phyloP scores from a whole-genome alignment of 108 stramenopile species.

The Mediolabrus comicus region DNA sequence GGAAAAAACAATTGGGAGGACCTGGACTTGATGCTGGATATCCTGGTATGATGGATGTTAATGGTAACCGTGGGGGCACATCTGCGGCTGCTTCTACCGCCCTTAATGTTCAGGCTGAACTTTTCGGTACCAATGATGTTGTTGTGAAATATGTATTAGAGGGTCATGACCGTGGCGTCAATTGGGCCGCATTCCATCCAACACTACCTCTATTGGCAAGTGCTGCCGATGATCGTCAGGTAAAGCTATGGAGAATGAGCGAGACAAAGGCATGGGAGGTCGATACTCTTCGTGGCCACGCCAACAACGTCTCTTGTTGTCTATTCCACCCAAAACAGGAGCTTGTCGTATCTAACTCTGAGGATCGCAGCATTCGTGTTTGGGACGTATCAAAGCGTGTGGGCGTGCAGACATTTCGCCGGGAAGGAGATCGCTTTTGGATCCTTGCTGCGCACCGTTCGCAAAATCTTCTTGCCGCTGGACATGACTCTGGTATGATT shows the following conservation, averaged over 20 bases:
- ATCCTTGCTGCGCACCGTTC: constrained; percentile 91
- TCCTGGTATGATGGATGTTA: constrained; percentile 45
- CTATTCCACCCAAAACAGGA: constrained; percentile 99
- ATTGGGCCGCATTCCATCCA: constrained; percentile 99
- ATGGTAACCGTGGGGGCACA: constrained; percentile 20
- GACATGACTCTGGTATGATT: constrained; percentile 99
- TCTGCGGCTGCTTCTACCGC: constrained; percentile 59
- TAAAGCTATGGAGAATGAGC: constrained; percentile 99
- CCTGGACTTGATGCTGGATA: constrained; percentile 39
- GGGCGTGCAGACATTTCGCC: constrained; percentile 97
- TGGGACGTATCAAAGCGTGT: constrained; percentile 98
- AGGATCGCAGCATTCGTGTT: constrained; percentile 97
- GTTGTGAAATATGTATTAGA: constrained; percentile 99
- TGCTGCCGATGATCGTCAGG: constrained; percentile 98
- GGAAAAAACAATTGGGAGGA: constrained; percentile 91
- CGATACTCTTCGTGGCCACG: constrained; percentile 98
- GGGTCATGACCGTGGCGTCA: constrained; percentile 98
- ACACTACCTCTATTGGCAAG: constrained; percentile 95
- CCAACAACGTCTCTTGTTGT: constrained; percentile 98
- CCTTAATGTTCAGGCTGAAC: constrained; percentile 93
- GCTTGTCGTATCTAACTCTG: constrained; percentile 96
- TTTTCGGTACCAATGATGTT: constrained; percentile 98
- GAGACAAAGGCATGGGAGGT: constrained; percentile 99
- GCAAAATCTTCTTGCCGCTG: constrained; percentile 97
- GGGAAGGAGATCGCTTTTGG: constrained; percentile 99